phyloP scores from a whole-genome alignment of 495 filamentous ascomycete genomes.

The Cryomyces minteri region DNA sequence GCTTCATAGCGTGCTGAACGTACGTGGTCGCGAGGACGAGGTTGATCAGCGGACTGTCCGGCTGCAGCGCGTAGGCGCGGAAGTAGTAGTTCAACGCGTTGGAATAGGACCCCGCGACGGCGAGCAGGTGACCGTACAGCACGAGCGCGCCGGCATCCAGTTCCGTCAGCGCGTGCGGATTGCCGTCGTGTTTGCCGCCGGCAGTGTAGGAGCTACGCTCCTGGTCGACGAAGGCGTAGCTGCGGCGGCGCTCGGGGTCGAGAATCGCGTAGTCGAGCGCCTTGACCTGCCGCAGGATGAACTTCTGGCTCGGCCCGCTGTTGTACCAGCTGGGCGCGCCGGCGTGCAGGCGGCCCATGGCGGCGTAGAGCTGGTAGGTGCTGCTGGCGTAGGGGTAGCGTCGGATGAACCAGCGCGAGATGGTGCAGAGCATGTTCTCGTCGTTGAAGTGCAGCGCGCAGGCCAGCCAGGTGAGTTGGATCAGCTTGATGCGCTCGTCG shows the following conservation, averaged over 20 bases:
- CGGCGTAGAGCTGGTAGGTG: slow-evolving; percentile 62
- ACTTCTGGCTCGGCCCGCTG: slow-evolving; percentile 56
- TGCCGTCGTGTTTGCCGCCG: neutral
- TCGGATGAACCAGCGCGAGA: slow-evolving; percentile 71
- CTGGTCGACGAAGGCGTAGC: slow-evolving; percentile 12
- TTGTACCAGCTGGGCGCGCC: slow-evolving; percentile 30
- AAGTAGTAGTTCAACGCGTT: slow-evolving; percentile 83
- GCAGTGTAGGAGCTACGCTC: slow-evolving; percentile 1
- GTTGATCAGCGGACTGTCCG: slow-evolving; percentile 55
- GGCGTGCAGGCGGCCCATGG: slow-evolving; percentile 45
- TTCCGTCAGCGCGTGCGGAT: slow-evolving; percentile 14
- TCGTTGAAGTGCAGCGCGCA: slow-evolving; percentile 70
- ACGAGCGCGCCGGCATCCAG: slow-evolving; percentile 62
- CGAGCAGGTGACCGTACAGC: slow-evolving; percentile 77
- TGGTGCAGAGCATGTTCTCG: slow-evolving; percentile 47
- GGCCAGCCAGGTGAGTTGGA: slow-evolving; percentile 17
- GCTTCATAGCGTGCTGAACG: slow-evolving; percentile 69
- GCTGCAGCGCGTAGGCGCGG: slow-evolving; percentile 64
- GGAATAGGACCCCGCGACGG: slow-evolving; percentile 55
- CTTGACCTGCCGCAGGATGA: slow-evolving; percentile 76
- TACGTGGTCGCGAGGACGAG: slow-evolving; percentile 58
- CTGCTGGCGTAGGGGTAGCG: slow-evolving; percentile 72
- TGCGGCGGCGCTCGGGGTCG: slow-evolving; percentile 10
- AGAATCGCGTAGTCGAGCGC: slow-evolving; percentile 50
- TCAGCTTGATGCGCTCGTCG: slow-evolving; percentile 46